Evolutionary conservation across 148 eudicot species (phyloP), one percentile per base, ranked within the genome.

Genomic region (Oxyria digyna): DNA sequence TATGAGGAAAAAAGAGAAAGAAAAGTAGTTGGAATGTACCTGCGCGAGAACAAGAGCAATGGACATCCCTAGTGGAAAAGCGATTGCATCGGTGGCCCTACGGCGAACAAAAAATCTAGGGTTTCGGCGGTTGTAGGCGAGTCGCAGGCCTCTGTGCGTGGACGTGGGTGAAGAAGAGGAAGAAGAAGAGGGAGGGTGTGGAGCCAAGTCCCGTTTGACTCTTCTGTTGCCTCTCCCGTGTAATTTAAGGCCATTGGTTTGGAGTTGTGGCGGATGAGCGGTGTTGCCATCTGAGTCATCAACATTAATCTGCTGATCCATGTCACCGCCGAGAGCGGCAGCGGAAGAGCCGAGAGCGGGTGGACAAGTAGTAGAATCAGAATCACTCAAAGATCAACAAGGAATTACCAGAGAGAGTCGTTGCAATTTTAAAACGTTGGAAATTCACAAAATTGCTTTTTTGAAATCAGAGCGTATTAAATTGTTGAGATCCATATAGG

Each of bases 21-120:
- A 31, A 67, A 62, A 24, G 21, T 23, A 23, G 10, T 13, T 32
- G 27, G 24, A 67, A 32, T 70, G 21, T 69, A 87, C 98, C 98
- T 93, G 87, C 55, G 88, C 79, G 55, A 93, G 74, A 45, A 92
- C 85, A 13, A 95, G 96, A 12, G 98, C 96, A 65, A 93, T 81
- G 0, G 98, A 86, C 94, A 93, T 93, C 26, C 98, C 98, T 38
- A 89, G 87, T 70, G 96, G 89, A 43, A 87, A 89, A 23, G 96
- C 98, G 69, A 89, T 77, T 1, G 94, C 84, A 4, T 84, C 89
- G 17, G 67, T 42, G 1, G 31, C 71, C 33, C 77, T 69, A 5
- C 73, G 69, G 13, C 82, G 72, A 38, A 69, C 74, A 10, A 57
- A 74, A 67, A 74, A 75, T 35, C 80, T 86, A 71, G 81, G 82